Conservation (phyloP, 768 basidiomycete genomes). For the Hypsizygus marmoreus region DNA sequence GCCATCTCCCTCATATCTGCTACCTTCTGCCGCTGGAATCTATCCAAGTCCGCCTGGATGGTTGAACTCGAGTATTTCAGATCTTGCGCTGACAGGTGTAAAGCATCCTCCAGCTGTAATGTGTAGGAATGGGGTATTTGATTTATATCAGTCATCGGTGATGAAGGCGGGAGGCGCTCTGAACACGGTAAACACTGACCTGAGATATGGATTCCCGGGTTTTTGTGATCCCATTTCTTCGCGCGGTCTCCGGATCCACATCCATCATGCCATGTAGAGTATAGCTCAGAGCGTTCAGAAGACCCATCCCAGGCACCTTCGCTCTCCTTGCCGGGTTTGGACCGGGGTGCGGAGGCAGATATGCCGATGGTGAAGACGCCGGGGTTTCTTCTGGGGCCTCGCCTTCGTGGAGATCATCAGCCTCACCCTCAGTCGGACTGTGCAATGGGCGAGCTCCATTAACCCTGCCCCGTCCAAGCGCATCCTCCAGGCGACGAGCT, state of each 20-base stretch:
- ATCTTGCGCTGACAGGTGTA: slow-evolving; percentile 90
- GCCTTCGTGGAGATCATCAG: slow-evolving; percentile 20
- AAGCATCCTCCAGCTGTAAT: slow-evolving; percentile 90
- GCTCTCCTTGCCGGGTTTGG: slow-evolving; percentile 62
- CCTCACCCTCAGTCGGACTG: slow-evolving; percentile 27
- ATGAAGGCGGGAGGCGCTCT: background rate
- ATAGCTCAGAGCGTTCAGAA: slow-evolving; percentile 90
- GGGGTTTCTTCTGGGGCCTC: slow-evolving; percentile 32
- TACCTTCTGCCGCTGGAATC: slow-evolving; percentile 98
- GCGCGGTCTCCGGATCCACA: slow-evolving; percentile 93
- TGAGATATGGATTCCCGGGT: slow-evolving; percentile 94
- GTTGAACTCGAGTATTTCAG: slow-evolving; percentile 95
- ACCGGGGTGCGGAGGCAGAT: slow-evolving; percentile 79
- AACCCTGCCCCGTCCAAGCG: slow-evolving; percentile 63
- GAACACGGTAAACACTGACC: slow-evolving; percentile 43
- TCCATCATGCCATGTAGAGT: slow-evolving; percentile 99
- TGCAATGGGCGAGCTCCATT: slow-evolving; percentile 25
- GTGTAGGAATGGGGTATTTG: too few relatives aligned
- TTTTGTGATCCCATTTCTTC: slow-evolving; percentile 91
- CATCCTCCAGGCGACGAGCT: slow-evolving; percentile 85
- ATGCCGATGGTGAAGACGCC: slow-evolving; percentile 45
- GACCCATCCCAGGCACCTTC: slow-evolving; percentile 77
- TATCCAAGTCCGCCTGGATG: slow-evolving; percentile 95
- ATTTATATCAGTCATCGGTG: slow-evolving; percentile 7
- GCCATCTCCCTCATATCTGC: slow-evolving; percentile 94